phyloP scores from a whole-genome alignment of 169 alveolate genomes.

The Condylostoma magnum region DNA sequence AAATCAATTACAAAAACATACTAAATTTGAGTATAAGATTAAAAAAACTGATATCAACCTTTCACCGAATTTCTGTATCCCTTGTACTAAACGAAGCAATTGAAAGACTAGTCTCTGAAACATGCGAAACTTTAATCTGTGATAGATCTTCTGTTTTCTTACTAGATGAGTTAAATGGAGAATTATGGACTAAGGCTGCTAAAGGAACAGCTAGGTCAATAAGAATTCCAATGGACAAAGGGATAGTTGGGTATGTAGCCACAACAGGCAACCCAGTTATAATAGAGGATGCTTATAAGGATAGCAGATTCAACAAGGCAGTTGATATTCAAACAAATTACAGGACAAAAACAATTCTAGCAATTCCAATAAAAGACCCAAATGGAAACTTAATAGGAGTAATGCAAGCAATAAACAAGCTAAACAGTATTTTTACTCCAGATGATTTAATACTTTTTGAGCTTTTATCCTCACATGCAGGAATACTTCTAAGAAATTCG shows the following conservation, averaged over 20 bases:
- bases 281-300: slow-evolving; percentile 71
- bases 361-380: slow-evolving; percentile 67
- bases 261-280: slow-evolving; percentile 39
- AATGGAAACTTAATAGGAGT: slow-evolving; percentile 65
- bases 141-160: slow-evolving; percentile 71
- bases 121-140: slow-evolving; percentile 48
- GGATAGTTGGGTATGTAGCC: slow-evolving; percentile 67
- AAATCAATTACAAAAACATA: neutral
- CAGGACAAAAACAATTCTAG: slow-evolving; percentile 67
- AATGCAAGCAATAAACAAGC: slow-evolving; percentile 69
- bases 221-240: slow-evolving; percentile 68
- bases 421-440: slow-evolving; percentile 40
- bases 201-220: slow-evolving; percentile 54
- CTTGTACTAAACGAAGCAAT: slow-evolving; percentile 5
- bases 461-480: slow-evolving; percentile 5
- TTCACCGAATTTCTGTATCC: slow-evolving; percentile 13
- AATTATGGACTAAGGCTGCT: slow-evolving; percentile 58
- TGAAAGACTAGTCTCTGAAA: neutral
- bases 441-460: slow-evolving; percentile 67
- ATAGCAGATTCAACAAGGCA: slow-evolving; percentile 59
- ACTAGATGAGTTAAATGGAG: slow-evolving; percentile 64
- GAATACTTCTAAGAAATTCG: slow-evolving; percentile 3
- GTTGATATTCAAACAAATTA: slow-evolving; percentile 61
- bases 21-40: neutral
- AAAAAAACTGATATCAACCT: slow-evolving; percentile 1